Conservation (phyloP, 805 yeast species). For the Myxozyma neglecta region DNA sequence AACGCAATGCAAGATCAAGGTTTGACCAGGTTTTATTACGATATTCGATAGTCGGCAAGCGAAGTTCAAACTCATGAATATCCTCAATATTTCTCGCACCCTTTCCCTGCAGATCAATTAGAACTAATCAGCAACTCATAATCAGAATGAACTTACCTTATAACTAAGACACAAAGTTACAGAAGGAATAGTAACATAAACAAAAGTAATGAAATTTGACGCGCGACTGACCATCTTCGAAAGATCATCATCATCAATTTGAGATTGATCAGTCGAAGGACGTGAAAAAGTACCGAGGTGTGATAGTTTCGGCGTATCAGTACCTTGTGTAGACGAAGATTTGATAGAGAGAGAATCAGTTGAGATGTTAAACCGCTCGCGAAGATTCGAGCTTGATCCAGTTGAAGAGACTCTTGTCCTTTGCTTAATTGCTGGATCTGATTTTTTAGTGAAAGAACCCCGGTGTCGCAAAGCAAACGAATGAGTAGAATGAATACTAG, state of each 20-base stretch:
- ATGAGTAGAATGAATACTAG: not conserved
- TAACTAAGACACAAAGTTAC: constrained; percentile 67
- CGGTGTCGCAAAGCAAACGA: not conserved
- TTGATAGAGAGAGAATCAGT: constrained; percentile 21
- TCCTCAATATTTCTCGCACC: constrained; percentile 69
- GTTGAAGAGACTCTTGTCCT: not conserved
- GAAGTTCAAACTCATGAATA: constrained; percentile 69
- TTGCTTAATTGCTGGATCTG: not conserved
- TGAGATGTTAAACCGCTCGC: not conserved
- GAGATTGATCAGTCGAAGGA: not conserved
- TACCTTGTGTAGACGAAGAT: constrained; percentile 9
- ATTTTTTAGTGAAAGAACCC: not conserved
- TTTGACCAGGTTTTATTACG: constrained; percentile 68
- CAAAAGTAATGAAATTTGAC: constrained; percentile 67
- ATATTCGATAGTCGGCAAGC: constrained; percentile 61
- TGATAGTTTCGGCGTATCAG: constrained; percentile 2
- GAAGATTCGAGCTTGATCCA: not conserved
- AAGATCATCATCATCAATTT: constrained; percentile 32
- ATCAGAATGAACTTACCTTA: constrained; percentile 40
- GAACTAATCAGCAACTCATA: not conserved
- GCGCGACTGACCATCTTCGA: constrained; percentile 75
- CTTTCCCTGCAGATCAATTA: constrained; percentile 48
- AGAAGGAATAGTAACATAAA: constrained; percentile 53
- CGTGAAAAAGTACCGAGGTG: not conserved
- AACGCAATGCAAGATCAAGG: constrained; percentile 60